Conservation (phyloP, 352 stramenopile genomes). For the Phytophthora chlamydospora region DNA sequence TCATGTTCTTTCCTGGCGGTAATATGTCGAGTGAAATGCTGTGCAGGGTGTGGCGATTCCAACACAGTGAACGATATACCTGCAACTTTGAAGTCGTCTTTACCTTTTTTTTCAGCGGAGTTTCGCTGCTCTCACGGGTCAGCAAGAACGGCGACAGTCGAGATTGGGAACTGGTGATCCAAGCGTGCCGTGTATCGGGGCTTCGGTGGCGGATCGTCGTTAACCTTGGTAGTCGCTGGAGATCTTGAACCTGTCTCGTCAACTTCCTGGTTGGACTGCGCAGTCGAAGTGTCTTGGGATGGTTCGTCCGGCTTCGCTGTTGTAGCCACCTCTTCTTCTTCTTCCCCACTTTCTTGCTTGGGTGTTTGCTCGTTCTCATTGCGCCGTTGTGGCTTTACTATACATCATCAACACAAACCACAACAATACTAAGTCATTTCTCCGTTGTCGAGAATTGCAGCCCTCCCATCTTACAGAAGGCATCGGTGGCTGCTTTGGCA, state of each 20-base stretch:
- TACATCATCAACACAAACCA: slow-evolving; percentile 14
- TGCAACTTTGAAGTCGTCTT: slow-evolving; percentile 4
- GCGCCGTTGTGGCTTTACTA: slow-evolving; percentile 36
- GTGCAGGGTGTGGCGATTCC: neutral
- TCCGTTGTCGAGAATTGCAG: neutral
- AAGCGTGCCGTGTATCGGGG: slow-evolving; percentile 57
- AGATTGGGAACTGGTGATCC: slow-evolving; percentile 79
- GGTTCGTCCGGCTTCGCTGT: neutral
- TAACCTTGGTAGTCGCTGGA: slow-evolving; percentile 9
- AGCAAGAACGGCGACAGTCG: slow-evolving; percentile 69
- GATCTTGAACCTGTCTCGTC: slow-evolving; percentile 3
- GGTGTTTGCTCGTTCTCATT: slow-evolving; percentile 8
- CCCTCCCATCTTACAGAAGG: slow-evolving; percentile 57
- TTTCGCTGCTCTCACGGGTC: slow-evolving; percentile 41
- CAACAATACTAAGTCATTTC: neutral
- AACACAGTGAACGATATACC: slow-evolving; percentile 1
- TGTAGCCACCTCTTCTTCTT: neutral
- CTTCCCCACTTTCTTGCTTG: slow-evolving; percentile 1
- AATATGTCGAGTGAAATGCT: no score
- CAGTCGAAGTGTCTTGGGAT: slow-evolving; percentile 1
- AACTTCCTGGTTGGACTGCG: slow-evolving; percentile 10
- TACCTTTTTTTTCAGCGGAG: slow-evolving; percentile 3
- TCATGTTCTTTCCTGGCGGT: no score
- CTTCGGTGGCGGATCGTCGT: slow-evolving; percentile 25
- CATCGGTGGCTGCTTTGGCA: slow-evolving; percentile 76